Percentiles rank a stretch among this genome's conserved stretches.
These are phyloP conservation scores for Emergomyces orientalis DNA, from an alignment of 2,329 filamentous ascomycete species.

Conservation along the genomic window DNA sequence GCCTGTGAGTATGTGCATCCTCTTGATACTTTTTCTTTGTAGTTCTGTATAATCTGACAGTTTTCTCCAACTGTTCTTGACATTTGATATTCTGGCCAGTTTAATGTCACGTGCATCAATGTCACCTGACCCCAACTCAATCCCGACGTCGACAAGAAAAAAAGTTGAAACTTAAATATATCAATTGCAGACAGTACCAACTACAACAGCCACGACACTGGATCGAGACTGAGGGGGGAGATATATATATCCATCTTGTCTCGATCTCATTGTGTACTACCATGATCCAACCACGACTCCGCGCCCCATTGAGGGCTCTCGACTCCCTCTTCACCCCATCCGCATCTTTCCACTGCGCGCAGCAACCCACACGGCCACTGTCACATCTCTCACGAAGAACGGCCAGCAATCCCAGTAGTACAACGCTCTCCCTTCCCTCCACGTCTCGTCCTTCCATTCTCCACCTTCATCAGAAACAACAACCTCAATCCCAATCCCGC, in stretches of 20 bases:
- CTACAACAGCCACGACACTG: background rate
- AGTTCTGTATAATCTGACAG: constrained; percentile 11
- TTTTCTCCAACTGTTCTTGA: too few relatives aligned
- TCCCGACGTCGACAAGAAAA: constrained; percentile 1
- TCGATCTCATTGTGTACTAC: constrained; percentile 9
- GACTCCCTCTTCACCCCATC: constrained; percentile 29
- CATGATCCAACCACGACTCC: constrained; percentile 38
- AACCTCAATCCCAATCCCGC: constrained; percentile 22
- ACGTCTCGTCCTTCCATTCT: constrained; percentile 6
- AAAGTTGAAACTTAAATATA: too few relatives aligned
- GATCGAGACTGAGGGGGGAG: background rate
- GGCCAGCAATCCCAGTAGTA: constrained; percentile 17
- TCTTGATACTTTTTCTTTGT: constrained; percentile 15
- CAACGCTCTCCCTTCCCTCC: constrained; percentile 8
- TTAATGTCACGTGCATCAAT: background rate
- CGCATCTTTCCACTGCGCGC: constrained; percentile 21
- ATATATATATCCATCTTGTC: constrained; percentile 4
- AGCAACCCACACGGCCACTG: constrained; percentile 1
- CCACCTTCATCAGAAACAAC: constrained; percentile 15
- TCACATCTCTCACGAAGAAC: constrained; percentile 21
- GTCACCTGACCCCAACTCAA: background rate
- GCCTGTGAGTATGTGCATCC: constrained; percentile 14
- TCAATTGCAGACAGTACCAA: too few relatives aligned
- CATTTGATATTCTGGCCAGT: too few relatives aligned
- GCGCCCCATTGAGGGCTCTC: constrained; percentile 31